Percentiles rank a stretch among this genome's conserved stretches.
phyloP scores from a whole-genome alignment of 2,329 filamentous ascomycete species.

The Didymella pomorum region DNA sequence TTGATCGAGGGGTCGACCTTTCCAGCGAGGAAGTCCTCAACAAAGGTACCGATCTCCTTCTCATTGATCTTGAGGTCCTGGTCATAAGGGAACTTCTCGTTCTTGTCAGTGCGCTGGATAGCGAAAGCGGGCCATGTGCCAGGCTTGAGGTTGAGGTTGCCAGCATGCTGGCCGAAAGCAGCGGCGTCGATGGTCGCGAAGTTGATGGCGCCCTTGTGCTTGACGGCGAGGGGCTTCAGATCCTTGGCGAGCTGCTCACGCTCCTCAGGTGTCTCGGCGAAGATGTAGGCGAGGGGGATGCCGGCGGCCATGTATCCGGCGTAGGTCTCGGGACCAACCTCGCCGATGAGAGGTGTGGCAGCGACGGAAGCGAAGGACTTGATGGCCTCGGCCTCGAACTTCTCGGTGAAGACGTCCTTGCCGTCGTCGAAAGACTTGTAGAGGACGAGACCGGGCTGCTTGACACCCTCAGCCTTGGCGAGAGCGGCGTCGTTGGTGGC shows the following conservation, averaged over 20 bases:
- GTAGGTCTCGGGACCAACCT: slow-evolving; percentile 97
- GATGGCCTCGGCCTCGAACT: slow-evolving; percentile 83
- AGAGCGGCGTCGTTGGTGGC: slow-evolving; percentile 82
- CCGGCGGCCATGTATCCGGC: slow-evolving; percentile 90
- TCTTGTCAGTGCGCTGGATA: slow-evolving; percentile 94
- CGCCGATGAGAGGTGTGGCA: slow-evolving; percentile 89
- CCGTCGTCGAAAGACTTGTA: slow-evolving; percentile 99
- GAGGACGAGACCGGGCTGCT: slow-evolving; percentile 84
- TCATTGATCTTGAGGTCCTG: slow-evolving; percentile 80
- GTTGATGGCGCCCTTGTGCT: slow-evolving; percentile 94
- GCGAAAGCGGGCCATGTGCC: slow-evolving; percentile 97
- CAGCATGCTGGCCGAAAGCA: slow-evolving; percentile 90
- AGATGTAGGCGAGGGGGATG: slow-evolving; percentile 95
- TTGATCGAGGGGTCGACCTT: slow-evolving; percentile 97
- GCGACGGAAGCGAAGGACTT: slow-evolving; percentile 83
- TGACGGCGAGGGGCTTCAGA: slow-evolving; percentile 86
- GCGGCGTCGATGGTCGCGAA: slow-evolving; percentile 97
- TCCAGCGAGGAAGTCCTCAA: slow-evolving; percentile 83
- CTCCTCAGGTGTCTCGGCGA: slow-evolving; percentile 90
- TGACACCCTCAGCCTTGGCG: slow-evolving; percentile 89
- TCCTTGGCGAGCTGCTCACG: slow-evolving; percentile 77
- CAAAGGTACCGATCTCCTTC: slow-evolving; percentile 79
- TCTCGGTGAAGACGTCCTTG: slow-evolving; percentile 82
- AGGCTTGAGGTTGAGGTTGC: slow-evolving; percentile 95
- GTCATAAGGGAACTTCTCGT: slow-evolving; percentile 96